Evolutionary conservation across 1,284 basidiomycete species (phyloP).

Genomic region (Austropuccinia psidii): DNA sequence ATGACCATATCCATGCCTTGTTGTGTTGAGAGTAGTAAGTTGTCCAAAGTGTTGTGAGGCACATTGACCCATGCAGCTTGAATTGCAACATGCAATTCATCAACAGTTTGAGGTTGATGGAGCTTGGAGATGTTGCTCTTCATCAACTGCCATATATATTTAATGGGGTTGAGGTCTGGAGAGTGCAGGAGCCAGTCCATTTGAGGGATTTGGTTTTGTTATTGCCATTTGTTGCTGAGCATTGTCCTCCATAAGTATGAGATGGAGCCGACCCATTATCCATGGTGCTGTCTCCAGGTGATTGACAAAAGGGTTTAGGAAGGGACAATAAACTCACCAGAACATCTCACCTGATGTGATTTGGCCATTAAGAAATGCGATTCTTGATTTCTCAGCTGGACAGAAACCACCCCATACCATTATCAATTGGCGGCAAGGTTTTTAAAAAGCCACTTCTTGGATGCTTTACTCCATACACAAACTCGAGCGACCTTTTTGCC

Average conservation of each 20-base stretch:
- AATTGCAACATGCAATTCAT: neutral
- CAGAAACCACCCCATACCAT: no score
- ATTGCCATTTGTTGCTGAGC: neutral
- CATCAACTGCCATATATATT: conserved; percentile 15
- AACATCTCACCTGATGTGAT: no score
- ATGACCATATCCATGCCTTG: neutral
- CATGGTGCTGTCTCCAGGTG: no score
- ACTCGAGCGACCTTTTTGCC: neutral
- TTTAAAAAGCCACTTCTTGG: no score
- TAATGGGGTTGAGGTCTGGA: conserved; percentile 20
- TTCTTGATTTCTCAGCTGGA: no score
- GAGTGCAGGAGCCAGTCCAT: neutral
- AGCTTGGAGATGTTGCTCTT: neutral
- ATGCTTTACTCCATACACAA: neutral
- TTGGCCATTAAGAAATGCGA: no score
- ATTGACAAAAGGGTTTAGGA: no score
- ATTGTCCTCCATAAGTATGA: conserved; percentile 16
- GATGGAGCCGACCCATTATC: no score
- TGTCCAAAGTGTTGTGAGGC: neutral
- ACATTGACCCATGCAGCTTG: neutral
- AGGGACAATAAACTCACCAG: no score
- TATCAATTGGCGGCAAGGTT: no score
- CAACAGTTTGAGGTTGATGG: neutral
- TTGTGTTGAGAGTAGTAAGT: neutral
- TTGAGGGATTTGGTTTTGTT: neutral